A percentile compares a stretch with the other conserved stretches of the same genome.
Conservation (phyloP, 202 grass and related monocot species). For the Setaria italica region DNA sequence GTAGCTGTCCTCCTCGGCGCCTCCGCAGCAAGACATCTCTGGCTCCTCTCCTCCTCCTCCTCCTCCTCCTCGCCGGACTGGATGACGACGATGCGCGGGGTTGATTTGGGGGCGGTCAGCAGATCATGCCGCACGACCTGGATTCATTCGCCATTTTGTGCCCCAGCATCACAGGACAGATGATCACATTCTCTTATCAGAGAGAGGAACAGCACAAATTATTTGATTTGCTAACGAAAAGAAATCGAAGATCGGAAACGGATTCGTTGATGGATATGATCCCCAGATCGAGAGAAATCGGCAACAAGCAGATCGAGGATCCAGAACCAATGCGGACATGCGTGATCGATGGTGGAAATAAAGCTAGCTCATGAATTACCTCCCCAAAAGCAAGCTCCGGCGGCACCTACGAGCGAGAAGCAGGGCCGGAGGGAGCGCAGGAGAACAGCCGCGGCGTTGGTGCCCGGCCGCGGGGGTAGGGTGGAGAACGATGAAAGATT, state of each 20-base stretch:
- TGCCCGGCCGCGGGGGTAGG: background rate
- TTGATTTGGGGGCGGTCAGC: conserved; percentile 48
- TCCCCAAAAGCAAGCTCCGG: conserved; percentile 39
- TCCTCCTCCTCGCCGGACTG: conserved; percentile 37
- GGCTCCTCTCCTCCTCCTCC: background rate
- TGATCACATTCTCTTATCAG: background rate
- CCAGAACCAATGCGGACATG: background rate
- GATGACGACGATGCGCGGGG: conserved; percentile 37
- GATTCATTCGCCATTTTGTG: background rate
- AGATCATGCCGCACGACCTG: conserved; percentile 58
- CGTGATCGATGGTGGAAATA: background rate
- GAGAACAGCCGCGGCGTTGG: conserved; percentile 1
- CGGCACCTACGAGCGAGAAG: background rate
- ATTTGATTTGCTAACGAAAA: background rate
- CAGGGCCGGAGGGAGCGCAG: background rate
- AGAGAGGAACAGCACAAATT: background rate
- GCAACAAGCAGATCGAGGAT: no score
- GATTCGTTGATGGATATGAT: no score
- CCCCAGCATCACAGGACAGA: background rate
- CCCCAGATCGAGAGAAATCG: no score
- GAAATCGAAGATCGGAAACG: no score
- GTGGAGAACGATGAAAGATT: conserved; percentile 24
- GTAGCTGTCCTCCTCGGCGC: conserved; percentile 80
- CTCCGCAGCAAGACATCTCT: conserved; percentile 81
- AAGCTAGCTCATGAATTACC: background rate